Evolutionary conservation across 2,329 filamentous ascomycete species (phyloP), one percentile per base, ranked within the genome.

Genomic region (Colletotrichum sp.): DNA sequence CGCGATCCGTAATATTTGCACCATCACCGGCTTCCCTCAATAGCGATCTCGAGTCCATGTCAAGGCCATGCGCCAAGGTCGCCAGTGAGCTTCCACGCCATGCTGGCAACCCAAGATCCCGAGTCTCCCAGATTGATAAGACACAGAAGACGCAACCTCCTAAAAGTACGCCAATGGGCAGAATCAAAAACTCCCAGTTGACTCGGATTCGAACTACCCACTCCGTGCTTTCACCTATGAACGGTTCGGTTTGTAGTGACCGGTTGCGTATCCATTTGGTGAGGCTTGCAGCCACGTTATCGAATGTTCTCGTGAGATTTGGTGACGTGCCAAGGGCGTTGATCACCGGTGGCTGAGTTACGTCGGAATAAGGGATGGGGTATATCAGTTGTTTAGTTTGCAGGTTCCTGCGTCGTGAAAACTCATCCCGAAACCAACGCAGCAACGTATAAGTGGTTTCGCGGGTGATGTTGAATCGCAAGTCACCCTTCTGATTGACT

Each of bases 41-140:
- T 0, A 32, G 2, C 8, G 9, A 5, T 34, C 58, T 34, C 2
- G 30, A n/a, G 1, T 62, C 6, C 18, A 8, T 5, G 2, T 62
- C 18, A 8, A 62, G 58, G 1, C 58, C 58, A 62, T 62, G 58
- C 2, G 58, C 30, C 9, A 62, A 6, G 5, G 28, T 34, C 0
- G 68, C 68, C 22, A 70, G 22, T 5, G 68, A 65, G 13, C 68
- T 65, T 27, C 68, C 56, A 8, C 52, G 48, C 68, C 68, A 70
- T 8, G 68, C 58, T 12, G 56, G 58, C 8, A 70, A 15, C 9
- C 39, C 25, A 3, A 70, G n/a, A 2, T 18, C 6, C 3, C 18
- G 32, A 8, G 68, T 70, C 25, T 70, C 68, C 9, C 22, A 28
- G 0, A 70, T 65, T 6, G 39, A 55, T 0, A 64, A 3, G 4